Base-by-base conservation (phyloP, 2,329 filamentous ascomycete species). In the Stachybotrys chlorohalonatus region DNA sequence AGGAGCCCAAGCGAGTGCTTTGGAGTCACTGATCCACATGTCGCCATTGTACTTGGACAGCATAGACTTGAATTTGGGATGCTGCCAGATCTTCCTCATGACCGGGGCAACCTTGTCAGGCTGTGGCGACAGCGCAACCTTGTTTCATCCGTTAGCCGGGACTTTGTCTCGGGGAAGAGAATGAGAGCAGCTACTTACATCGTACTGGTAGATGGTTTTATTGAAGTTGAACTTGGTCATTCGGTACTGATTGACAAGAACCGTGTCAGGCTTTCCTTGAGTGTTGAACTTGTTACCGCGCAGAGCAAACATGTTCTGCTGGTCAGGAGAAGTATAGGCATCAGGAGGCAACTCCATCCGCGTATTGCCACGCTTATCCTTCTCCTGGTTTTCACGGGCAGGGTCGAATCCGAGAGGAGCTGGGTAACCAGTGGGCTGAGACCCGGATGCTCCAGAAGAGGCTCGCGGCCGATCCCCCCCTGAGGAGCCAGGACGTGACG, bases 1-100 rank as follows among this genome's bases (percentile, higher is more conserved):
- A 3, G 70, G 72, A 11, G 72, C 75, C 93, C 94, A 99, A 15
- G 90, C 92, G 50, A 99, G 78, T 68, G 87, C 90, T 64, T 86
- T 85, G 31, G 90, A 89, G 72, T 97, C 91, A 62, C 84, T 91
- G 54, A 96, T 81, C 81, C 86, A 90, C 47, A 61, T 64, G 5
- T 63, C 64, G 16, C 67, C 67, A 6, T 70, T 73, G 55, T 75
- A 74, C 2, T 73, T 69, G 2, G 75, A 73, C 1, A 92, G 71
- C 3, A 72, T 70, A 0, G 70, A 58, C 66, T 87, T 80, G 7
- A 91, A 77, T 0, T 73, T 69, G 1, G 78, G 73, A 1, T 85
- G 87, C 1, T 82, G 72, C 90, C 90, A 96, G 31, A 91, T 80
- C 66, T 89, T 91, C 67, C 83, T 85, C 63, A 90, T 79, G 5